These are phyloP conservation scores for Coemansia sp. DNA, from an alignment of 192 early-diverging fungal species.

Conservation along the genomic window DNA sequence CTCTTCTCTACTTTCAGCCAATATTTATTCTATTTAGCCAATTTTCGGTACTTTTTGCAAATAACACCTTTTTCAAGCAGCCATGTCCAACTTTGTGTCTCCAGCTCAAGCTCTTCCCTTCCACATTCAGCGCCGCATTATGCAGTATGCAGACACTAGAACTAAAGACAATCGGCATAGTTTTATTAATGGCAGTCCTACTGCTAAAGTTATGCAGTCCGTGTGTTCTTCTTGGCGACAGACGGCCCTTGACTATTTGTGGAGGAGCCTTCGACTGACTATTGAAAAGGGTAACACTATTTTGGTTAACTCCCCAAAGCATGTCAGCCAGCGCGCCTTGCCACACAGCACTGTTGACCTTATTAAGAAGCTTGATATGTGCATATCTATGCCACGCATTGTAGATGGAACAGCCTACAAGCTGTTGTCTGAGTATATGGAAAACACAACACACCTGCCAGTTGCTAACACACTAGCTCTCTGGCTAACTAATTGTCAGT, in stretches of 20 bases:
- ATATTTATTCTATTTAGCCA: not conserved
- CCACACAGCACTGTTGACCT: not conserved
- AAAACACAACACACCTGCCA: not conserved
- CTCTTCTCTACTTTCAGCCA: not conserved
- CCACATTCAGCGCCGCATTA: not conserved
- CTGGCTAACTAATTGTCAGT: not conserved
- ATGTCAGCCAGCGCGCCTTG: not conserved
- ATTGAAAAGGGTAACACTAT: no score
- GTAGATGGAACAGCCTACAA: not conserved
- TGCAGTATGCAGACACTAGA: not conserved
- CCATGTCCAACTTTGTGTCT: not conserved
- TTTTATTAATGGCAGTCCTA: no score
- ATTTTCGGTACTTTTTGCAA: not conserved
- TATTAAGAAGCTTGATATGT: not conserved
- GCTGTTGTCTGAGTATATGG: not conserved
- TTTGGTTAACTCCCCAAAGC: not conserved
- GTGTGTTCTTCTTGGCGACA: no score
- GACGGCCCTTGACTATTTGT: no score
- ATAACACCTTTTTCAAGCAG: not conserved
- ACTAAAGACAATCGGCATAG: no score
- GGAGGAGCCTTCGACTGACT: no score
- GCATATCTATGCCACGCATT: not conserved
- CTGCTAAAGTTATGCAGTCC: no score
- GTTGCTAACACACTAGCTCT: not conserved
- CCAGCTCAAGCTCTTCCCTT: not conserved